Evolutionary conservation across 345 rosid genomes (phyloP).

Genomic region (Eutrema japonicum): DNA sequence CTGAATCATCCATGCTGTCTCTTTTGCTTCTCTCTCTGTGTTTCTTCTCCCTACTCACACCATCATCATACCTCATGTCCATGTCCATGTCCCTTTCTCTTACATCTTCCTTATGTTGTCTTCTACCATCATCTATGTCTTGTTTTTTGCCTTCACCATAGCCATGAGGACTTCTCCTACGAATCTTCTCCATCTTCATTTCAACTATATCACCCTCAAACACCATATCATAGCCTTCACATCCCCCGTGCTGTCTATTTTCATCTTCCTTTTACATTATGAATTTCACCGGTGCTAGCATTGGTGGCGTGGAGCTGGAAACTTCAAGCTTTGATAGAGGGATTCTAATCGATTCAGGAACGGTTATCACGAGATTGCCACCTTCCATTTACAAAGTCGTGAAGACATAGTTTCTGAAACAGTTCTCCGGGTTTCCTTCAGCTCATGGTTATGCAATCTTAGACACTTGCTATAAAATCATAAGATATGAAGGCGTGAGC

Average conservation of each 20-base stretch:
- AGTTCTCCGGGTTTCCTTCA: constrained; percentile 63
- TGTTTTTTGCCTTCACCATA: constrained; percentile 43
- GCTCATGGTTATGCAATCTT: constrained; percentile 74
- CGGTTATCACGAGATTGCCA: constrained; percentile 77
- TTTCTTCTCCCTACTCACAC: constrained; percentile 39
- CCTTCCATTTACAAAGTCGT: constrained; percentile 73
- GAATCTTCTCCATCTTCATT: constrained; percentile 51
- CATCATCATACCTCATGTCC: constrained; percentile 48
- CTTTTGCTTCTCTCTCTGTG: background rate
- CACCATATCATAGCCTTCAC: constrained; percentile 75
- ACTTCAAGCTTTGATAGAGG: constrained; percentile 52
- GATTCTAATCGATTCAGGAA: constrained; percentile 83
- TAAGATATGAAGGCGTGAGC: constrained; percentile 63
- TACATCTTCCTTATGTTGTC: constrained; percentile 21
- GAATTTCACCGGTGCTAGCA: constrained; percentile 67
- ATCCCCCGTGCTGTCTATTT: constrained; percentile 71
- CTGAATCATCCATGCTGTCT: constrained; percentile 1
- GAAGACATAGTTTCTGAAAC: constrained; percentile 71
- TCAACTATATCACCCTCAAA: constrained; percentile 66
- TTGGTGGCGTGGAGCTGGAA: constrained; percentile 62
- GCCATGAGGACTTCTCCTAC: constrained; percentile 45
- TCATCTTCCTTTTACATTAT: constrained; percentile 81
- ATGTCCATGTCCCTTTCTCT: constrained; percentile 30
- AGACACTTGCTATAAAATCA: constrained; percentile 87
- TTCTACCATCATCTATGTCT: background rate